Base-by-base conservation (phyloP, 2,329 filamentous ascomycete species). In the Aspergillus thermomutatus region DNA sequence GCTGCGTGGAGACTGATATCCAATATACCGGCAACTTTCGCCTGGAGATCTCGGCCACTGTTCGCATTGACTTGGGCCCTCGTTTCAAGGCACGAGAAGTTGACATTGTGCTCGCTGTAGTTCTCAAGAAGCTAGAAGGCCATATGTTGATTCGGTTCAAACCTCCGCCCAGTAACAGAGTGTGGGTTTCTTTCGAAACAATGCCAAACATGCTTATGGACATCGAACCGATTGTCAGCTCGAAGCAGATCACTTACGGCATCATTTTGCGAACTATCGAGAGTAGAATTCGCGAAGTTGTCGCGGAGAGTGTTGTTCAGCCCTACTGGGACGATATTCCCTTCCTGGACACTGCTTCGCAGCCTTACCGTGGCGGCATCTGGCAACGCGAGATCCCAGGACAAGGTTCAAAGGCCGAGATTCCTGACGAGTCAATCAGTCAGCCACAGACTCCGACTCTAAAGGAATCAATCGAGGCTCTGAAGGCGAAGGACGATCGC, bases 301-400 rank as follows among this genome's bases (percentile, higher is more conserved):
- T 99, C 58, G 90, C 89, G 9, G 94, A 99, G 75, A 96, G 92
- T 1, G 74, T 97, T 21, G 94, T 99, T 2, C 80, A 88, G 55
- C 94, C 94, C 0, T 96, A 96, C 69, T 99, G 94, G 93, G 94
- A 99, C 63, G 94, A 99, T 70, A 83, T 91, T 25, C 92, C 94
- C 0, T 97, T 99, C 73, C 88, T 91, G 69, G 86, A 89, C 65
- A 97, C 92, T 0, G 82, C 87, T 55, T 80, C 84, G 55, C 91
- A 96, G 71, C 77, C 79, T 21, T 92, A 91, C 81, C 84, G 94
- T 64, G 94, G 93, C 10, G 94, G 94, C 0, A 89, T 97, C 21
- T 99, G 86, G 86, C 73, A 80, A 60, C 74, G 77, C 53, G 75
- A 77, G 23, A 62, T 65, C 19, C 71, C 76, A 4, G 82, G 81